Evolutionary conservation across 2,329 filamentous ascomycete genomes (phyloP), one percentile per base, ranked within the genome.

Genomic region (Colletotrichum sp.): DNA sequence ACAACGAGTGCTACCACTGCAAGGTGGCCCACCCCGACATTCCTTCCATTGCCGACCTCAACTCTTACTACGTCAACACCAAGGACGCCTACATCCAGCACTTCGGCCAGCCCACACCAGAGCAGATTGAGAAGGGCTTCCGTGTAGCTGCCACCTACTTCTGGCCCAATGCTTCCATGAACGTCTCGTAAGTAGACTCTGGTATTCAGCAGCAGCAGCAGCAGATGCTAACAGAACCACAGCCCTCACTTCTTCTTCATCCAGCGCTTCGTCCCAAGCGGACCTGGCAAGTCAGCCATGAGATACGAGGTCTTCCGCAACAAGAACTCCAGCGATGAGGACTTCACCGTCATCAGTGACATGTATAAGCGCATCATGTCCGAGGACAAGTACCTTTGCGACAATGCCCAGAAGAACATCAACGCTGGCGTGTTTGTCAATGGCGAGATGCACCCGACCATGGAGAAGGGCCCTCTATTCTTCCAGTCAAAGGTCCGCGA

Each of bases 1-100:
- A 92, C 85, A 93, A 93, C 81, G 91, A 92, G 80, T 93, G 91
- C 80, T 93, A 93, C 79, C 91, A 93, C 84, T 92, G 90, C 84
- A 88, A 88, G 67, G 89, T 88, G 1, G 88, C 90, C 3, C 91
- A 92, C 78, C 90, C 91, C 4, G 89, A 91, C 73, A 89, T 92
- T 36, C 86, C 89, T 6, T 85, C 86, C 57, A 86, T 92, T n/a
- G 87, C 90, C 60, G 89, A 92, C 75, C 86, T 92, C 52, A 87
- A 88, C 74, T 88, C 88, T 5, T 92, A 92, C 82, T 83, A 85
- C 55, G 89, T 90, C 66, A 84, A 89, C 77, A 87, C 87, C 52
- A 86, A 87, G 77, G 85, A 83, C 21, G 85, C 83, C 2, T 86
- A 89, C 77, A 90, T 92, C 71, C 85, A 89, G 72, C 90, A 91